Evolutionary conservation across 1,284 basidiomycete genomes (phyloP), one percentile per base, ranked within the genome.

Genomic region (Rhodotorula sp.): DNA sequence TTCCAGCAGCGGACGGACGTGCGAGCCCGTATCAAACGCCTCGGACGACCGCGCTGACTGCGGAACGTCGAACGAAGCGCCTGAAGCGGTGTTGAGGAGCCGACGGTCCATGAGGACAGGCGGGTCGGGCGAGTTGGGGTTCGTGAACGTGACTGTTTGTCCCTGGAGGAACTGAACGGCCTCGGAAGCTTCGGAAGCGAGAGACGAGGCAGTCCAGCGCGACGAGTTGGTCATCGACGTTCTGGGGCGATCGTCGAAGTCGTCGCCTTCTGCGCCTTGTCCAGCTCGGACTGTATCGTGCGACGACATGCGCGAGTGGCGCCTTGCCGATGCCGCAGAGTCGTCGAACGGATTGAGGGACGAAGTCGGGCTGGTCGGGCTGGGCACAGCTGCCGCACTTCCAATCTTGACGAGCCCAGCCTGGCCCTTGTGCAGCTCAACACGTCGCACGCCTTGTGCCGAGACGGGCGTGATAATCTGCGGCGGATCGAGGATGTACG

Each of bases 401-500:
- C 59, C 60, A 46, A 70, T 58, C 59, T 70, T 52, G 52, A 73
- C 72, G 30, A 73, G 57, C 4, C 65, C 69, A 1, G 74, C 74
- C 36, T 75, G 72, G 11, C 67, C 71, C 47, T 70, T 51, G 29
- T 66, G 52, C 32, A 75, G 59, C 52, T 75, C 74, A 55, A 75
- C 74, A 10, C 74, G 63, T 2, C 67, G 62, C 22, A 74, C 52
- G 2, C 74, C 74, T 17, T 69, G 59, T 7, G 62, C 65, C 32
- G 67, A 66, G 44, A 71, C 67, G 48, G 74, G 74, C n/a, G 74
- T 75, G 65, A 75, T 74, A 54, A 78, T 77, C 62, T 77, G 75
- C n/a, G 77, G 77, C 44, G 77, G 74, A 48, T 78, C 77, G 66
- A 78, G 74, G 49, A 78, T 77, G 68, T 78, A 78, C 22, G 72